A percentile compares a stretch with the other conserved stretches of the same genome.
Conservation (phyloP, 163 green algal genomes). For the Prototheca cutis region DNA sequence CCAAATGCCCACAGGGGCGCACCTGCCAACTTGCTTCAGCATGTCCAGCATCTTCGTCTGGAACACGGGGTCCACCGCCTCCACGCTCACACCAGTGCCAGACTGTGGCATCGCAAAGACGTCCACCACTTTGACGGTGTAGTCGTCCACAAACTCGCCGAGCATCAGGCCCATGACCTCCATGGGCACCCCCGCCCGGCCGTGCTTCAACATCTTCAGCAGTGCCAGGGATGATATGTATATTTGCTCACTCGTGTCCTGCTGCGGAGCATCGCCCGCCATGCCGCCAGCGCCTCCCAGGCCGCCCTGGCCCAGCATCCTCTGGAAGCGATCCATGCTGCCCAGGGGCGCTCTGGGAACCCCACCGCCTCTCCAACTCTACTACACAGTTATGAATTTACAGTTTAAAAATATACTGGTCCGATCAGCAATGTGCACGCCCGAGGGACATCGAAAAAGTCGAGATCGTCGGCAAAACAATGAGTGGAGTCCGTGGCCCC, state of each 20-base stretch:
- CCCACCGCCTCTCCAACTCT: too few species aligned
- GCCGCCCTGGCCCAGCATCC: slow-evolving; percentile 31
- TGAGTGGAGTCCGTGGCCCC: slow-evolving; percentile 21
- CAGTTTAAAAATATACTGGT: background rate
- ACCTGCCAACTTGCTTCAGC: slow-evolving; percentile 92
- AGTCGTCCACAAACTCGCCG: slow-evolving; percentile 99
- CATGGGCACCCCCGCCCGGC: slow-evolving; percentile 93
- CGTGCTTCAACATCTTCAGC: slow-evolving; percentile 99
- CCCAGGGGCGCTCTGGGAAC: background rate
- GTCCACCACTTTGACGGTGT: slow-evolving; percentile 95
- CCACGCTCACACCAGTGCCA: slow-evolving; percentile 93
- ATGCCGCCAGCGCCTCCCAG: slow-evolving; percentile 17
- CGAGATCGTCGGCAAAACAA: background rate
- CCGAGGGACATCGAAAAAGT: background rate
- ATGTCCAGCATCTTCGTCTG: slow-evolving; percentile 99
- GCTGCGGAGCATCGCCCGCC: slow-evolving; percentile 44
- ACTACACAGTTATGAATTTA: background rate
- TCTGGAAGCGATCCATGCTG: slow-evolving; percentile 42
- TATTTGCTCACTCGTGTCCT: slow-evolving; percentile 88
- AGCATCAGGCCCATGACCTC: slow-evolving; percentile 99
- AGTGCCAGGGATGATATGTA: slow-evolving; percentile 95
- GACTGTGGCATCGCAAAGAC: slow-evolving; percentile 99
- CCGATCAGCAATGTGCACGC: background rate
- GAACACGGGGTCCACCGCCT: slow-evolving; percentile 98
- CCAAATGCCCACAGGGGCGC: slow-evolving; percentile 2